These are phyloP conservation scores for Lepraria neglecta DNA, from an alignment of 495 filamentous ascomycete species.

Conservation along the genomic window DNA sequence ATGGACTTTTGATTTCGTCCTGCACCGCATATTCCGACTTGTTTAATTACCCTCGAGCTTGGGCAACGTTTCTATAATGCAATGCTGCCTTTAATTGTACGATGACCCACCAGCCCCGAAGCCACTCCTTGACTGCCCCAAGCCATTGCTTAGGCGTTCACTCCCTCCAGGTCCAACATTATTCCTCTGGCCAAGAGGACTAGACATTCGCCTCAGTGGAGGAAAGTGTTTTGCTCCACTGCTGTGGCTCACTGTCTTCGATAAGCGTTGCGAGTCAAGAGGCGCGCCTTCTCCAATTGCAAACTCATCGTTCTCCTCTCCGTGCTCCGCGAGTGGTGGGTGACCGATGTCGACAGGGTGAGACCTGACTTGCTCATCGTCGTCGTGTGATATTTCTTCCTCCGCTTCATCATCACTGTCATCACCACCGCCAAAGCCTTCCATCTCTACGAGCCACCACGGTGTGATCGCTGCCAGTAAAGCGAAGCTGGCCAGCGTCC, in stretches of 20 bases:
- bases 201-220: conserved; percentile 1
- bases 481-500: conserved; percentile 57
- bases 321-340: not conserved
- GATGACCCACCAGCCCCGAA: conserved; percentile 11
- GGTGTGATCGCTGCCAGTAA: conserved; percentile 58
- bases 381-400: conserved; percentile 18
- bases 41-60: not conserved
- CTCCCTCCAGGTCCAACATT: conserved; percentile 4
- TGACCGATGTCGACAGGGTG: not conserved
- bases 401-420: conserved; percentile 33
- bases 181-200: conserved; percentile 10
- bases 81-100: not conserved
- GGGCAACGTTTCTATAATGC: too few species aligned
- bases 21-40: too few species aligned
- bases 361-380: conserved; percentile 17
- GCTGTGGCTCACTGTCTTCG: not conserved
- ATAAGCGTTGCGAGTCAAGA: conserved; percentile 1
- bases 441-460: conserved; percentile 66
- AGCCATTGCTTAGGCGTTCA: conserved; percentile 16
- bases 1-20: too few species aligned
- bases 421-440: conserved; percentile 53
- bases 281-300: not conserved
- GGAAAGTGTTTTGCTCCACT: not conserved
- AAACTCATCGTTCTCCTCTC: conserved; percentile 1
- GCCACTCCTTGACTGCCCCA: conserved; percentile 16